Conservation (phyloP, 768 basidiomycete species). For the Mycena amicta region DNA sequence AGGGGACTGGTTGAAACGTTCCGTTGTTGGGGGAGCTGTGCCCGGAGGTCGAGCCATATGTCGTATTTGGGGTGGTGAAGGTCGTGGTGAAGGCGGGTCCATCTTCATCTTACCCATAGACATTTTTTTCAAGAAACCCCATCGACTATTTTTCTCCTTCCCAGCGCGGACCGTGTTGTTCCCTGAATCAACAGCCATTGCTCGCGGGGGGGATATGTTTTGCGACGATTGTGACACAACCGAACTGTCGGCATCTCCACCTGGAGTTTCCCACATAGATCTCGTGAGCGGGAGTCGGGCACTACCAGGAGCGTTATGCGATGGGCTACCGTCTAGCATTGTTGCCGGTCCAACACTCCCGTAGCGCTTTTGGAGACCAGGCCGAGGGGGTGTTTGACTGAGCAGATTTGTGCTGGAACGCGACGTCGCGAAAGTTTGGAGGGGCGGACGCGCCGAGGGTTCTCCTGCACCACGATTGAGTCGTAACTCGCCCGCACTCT, state of each 20-base stretch:
- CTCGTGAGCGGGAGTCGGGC: conserved; percentile 45
- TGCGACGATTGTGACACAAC: conserved; percentile 7
- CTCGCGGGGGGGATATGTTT: conserved; percentile 15
- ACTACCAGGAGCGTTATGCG: conserved; percentile 39
- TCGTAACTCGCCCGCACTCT: conserved; percentile 82
- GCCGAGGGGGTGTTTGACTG: conserved; percentile 35
- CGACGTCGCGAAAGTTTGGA: conserved; percentile 60
- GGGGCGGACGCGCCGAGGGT: conserved; percentile 41
- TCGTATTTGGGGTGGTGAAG: conserved; percentile 34
- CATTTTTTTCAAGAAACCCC: conserved; percentile 99
- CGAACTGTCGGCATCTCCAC: conserved; percentile 18
- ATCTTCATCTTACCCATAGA: conserved; percentile 89
- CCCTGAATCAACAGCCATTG: conserved; percentile 4
- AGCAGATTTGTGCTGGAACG: conserved; percentile 71
- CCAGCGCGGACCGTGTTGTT: conserved; percentile 24
- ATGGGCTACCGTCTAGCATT: conserved; percentile 33
- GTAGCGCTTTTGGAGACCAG: conserved; percentile 55
- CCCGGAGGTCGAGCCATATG: conserved; percentile 33
- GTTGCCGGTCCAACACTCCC: conserved; percentile 69
- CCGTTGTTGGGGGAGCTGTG: conserved; percentile 28
- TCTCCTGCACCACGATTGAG: conserved; percentile 26
- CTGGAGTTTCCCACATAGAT: conserved; percentile 55
- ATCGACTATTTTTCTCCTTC: conserved; percentile 68
- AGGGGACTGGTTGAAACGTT: conserved; percentile 48
- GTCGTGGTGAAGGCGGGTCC: conserved; percentile 56